Percentiles rank a stretch among this genome's conserved stretches.
These are phyloP conservation scores for Cystobasidium pallidum DNA, from an alignment of 1,284 basidiomycete species.

Conservation along the genomic window DNA sequence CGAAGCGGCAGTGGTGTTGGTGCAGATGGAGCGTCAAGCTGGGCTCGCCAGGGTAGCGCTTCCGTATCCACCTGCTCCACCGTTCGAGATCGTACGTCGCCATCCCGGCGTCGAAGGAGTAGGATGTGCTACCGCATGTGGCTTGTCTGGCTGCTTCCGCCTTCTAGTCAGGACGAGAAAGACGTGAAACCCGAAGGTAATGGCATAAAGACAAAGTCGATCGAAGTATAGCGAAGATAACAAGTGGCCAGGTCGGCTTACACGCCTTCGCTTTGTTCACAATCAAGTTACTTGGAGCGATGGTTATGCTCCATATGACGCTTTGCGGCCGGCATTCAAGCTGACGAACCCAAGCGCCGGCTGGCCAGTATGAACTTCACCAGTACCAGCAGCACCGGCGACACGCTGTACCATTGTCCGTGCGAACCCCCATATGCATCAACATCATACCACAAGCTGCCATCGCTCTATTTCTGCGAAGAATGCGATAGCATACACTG, in stretches of 20 bases:
- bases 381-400: not conserved
- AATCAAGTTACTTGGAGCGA: not conserved
- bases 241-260: not conserved
- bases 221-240: not conserved
- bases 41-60: slow-evolving; percentile 15
- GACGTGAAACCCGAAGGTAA: not conserved
- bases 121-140: not conserved
- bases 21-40: slow-evolving; percentile 52
- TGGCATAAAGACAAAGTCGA: too few relatives aligned
- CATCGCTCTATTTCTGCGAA: slow-evolving; percentile 92
- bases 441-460: slow-evolving; percentile 70
- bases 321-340: too few relatives aligned
- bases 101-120: not conserved
- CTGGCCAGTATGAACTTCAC: slow-evolving; percentile 14
- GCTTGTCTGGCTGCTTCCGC: not conserved
- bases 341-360: not conserved
- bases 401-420: slow-evolving; percentile 41
- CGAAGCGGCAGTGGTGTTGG: slow-evolving; percentile 53
- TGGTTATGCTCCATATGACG: too few relatives aligned
- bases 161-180: not conserved
- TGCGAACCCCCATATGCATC: slow-evolving; percentile 24
- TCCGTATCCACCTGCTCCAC: slow-evolving; percentile 19
- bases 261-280: not conserved
- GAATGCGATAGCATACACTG: slow-evolving; percentile 96
- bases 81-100: slow-evolving; percentile 34